These are phyloP conservation scores for Pseudonectria buxi DNA, from an alignment of 2,329 filamentous ascomycete species.

Conservation along the genomic window DNA sequence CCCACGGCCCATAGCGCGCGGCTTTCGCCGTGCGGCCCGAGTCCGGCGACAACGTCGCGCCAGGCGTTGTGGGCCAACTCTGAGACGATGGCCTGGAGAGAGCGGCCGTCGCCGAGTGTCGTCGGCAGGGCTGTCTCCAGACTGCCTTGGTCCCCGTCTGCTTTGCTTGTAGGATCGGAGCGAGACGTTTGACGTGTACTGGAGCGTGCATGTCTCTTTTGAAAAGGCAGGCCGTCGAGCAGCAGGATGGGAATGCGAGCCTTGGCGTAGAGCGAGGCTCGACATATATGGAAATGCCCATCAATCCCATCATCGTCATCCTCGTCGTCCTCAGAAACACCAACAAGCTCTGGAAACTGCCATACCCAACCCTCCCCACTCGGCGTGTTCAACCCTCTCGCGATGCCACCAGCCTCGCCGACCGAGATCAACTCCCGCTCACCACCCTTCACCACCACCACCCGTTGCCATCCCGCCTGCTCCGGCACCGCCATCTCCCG, in stretches of 20 bases:
- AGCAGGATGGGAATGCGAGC: slow-evolving; percentile 16
- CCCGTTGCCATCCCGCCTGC: slow-evolving; percentile 12
- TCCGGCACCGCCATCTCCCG: slow-evolving; percentile 13
- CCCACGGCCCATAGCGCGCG: slow-evolving; percentile 14
- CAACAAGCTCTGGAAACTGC: slow-evolving; percentile 18
- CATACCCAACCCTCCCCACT: slow-evolving; percentile 13
- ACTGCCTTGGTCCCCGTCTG: not conserved
- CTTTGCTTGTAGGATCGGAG: not conserved
- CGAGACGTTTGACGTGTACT: slow-evolving; percentile 3
- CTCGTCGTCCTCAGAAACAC: slow-evolving; percentile 4
- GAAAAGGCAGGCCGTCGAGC: slow-evolving; percentile 15
- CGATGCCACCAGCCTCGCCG: slow-evolving; percentile 12
- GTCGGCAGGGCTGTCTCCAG: slow-evolving; percentile 16
- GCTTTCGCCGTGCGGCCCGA: slow-evolving; percentile 10
- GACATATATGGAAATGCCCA: slow-evolving; percentile 17
- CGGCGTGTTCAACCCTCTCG: slow-evolving; percentile 1
- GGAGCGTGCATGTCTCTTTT: not conserved
- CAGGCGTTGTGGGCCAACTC: slow-evolving; percentile 22
- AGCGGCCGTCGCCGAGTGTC: slow-evolving; percentile 8
- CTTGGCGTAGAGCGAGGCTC: slow-evolving; percentile 13
- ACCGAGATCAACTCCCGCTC: slow-evolving; percentile 14
- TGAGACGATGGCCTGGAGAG: slow-evolving; percentile 14
- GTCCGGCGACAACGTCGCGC: slow-evolving; percentile 16
- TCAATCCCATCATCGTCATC: not conserved
- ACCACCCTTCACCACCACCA: slow-evolving; percentile 14